Percentiles rank a stretch among this genome's conserved stretches.
These are phyloP conservation scores for Tricholoma saponaceum DNA, from an alignment of 768 basidiomycete genomes.

Conservation along the genomic window DNA sequence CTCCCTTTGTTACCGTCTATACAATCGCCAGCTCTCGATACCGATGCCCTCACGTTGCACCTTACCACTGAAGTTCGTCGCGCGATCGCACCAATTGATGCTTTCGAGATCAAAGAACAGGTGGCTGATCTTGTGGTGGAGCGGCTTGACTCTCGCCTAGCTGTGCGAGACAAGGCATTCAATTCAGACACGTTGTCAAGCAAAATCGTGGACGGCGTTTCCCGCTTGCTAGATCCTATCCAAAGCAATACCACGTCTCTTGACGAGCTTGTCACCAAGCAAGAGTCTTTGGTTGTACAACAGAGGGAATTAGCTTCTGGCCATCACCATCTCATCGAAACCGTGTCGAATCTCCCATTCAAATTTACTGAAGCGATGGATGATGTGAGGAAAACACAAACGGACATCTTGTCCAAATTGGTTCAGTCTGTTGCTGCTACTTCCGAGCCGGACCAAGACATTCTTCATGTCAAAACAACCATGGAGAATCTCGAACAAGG, in stretches of 20 bases:
- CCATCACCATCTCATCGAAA: conserved; percentile 35
- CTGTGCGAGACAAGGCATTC: conserved; percentile 70
- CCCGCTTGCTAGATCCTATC: conserved; percentile 36
- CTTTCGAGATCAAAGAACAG: conserved; percentile 85
- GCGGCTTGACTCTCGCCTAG: conserved; percentile 74
- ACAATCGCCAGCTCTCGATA: conserved; percentile 37
- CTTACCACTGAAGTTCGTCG: conserved; percentile 67
- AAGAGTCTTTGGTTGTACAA: conserved; percentile 34
- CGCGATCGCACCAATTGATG: conserved; percentile 72
- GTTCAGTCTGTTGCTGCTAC: conserved; percentile 19
- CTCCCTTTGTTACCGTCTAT: conserved; percentile 55
- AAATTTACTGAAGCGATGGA: conserved; percentile 42
- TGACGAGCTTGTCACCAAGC: conserved; percentile 35
- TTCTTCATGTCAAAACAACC: conserved; percentile 43
- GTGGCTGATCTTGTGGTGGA: conserved; percentile 87
- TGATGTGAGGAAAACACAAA: conserved; percentile 35
- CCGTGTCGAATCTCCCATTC: conserved; percentile 45
- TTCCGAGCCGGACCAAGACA: conserved; percentile 25
- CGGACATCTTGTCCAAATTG: conserved; percentile 28
- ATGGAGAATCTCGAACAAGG: conserved; percentile 47
- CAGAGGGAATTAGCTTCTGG: conserved; percentile 34
- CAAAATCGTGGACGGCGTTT: conserved; percentile 53
- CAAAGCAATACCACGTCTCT: conserved; percentile 36
- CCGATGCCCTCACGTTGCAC: conserved; percentile 50
- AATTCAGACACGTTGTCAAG: conserved; percentile 55